These are phyloP conservation scores for Cutaneotrichosporon cyanovorans DNA, from an alignment of 1,284 basidiomycete genomes.

Conservation along the genomic window DNA sequence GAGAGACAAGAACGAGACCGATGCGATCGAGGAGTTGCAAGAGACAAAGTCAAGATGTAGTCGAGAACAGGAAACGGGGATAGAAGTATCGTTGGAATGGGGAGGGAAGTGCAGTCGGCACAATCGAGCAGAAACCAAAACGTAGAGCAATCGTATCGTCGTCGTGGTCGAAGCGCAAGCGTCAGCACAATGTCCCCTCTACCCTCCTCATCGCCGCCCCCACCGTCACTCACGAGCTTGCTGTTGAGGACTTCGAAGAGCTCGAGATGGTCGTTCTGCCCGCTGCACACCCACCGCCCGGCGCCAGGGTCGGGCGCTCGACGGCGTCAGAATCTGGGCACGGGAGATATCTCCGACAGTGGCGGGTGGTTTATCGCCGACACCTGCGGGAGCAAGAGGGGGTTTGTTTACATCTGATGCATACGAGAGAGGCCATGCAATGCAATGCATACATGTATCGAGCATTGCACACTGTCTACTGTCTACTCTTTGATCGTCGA, in stretches of 20 bases:
- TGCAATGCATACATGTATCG: too few relatives aligned
- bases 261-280: neutral
- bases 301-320: too few relatives aligned
- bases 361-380: neutral
- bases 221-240: conserved; percentile 20
- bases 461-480: too few relatives aligned
- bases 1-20: neutral
- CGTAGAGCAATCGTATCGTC: neutral
- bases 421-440: too few relatives aligned
- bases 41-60: neutral
- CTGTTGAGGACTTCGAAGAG: conserved; percentile 6
- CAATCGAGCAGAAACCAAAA: too few relatives aligned
- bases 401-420: too few relatives aligned
- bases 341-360: neutral
- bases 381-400: neutral
- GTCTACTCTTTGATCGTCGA: too few relatives aligned
- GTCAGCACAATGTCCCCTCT: conserved; percentile 7
- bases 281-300: neutral
- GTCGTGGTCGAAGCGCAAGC: conserved; percentile 1
- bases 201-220: conserved; percentile 3
- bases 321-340: neutral
- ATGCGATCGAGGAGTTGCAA: neutral
- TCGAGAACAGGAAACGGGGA: neutral
- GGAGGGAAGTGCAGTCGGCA: neutral
- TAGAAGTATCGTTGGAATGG: neutral